Evolutionary conservation across 1,139 yeast genomes (phyloP), one percentile per base, ranked within the genome.

Genomic region (Yamadazyma buinensis): DNA sequence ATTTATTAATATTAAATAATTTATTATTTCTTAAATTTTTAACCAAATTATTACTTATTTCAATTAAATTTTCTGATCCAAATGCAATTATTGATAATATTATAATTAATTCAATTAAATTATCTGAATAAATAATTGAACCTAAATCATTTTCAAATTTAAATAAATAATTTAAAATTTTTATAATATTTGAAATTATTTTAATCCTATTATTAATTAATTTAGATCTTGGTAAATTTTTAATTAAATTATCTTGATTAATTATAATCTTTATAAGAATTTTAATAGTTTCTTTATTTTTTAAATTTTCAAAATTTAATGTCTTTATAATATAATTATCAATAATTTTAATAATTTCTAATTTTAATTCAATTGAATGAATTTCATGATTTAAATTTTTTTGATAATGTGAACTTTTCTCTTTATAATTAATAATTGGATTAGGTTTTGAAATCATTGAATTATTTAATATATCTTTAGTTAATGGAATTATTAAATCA

Each of bases 21-120:
- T 53, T 43, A 28, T 49, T 48, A 3, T 40, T 36, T 33, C 77
- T 46, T 5, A 67, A 46, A 12, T 53, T 44, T 5, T 46, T 37
- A 26, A 71, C 42, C 17, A 74, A 46, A 29, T 56, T 48, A 23
- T 54, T 52, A 2, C 74, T 74, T 28, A 64, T 62, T 3, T 49
- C 39, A 2, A 67, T 54, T 7, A 72, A 51, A 15, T 30, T 31
- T 36, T 62, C 72, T 2, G 72, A 54, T 15, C 77, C 75, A 48
- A 78, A 76, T 2, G 82, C 80, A n/a, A 78, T 70, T 37, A 80
- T 54, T 52, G 78, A 72, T 23, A 79, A 52, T 0, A 70, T 67
- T 7, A 79, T 77, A 37, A 74, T 62, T 33, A 77, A 52, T 40
- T 67, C 82, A 46, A 65, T 68, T 44, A 60, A 56, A 2, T 72